Base-by-base conservation (phyloP, 208 protist species). In the Tetramitus jugosus region DNA sequence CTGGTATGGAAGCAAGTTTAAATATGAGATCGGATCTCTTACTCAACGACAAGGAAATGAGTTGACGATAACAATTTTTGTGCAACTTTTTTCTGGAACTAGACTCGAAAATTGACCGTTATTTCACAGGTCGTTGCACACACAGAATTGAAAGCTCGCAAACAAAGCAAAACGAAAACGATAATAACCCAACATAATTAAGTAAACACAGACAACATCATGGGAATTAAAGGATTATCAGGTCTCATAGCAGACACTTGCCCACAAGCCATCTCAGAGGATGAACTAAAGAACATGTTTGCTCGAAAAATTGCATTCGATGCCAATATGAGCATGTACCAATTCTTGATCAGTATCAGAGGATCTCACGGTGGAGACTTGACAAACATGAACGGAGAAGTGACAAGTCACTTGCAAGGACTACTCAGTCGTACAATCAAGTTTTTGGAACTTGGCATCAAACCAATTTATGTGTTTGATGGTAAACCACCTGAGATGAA, bases 391-490 rank as follows among this genome's bases (percentile, higher is more conserved):
- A 80, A 86, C n/a, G 96, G 96, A 37, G 95, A 98, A 67, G 93
- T 97, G 3, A 99, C 97, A 6, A 93, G 90, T 53, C 97, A 99
- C 85, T 83, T 99, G 45, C 91, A 96, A 60, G 98, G 98, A 7
- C 82, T 99, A 60, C 98, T 99, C 80, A 89, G 91, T 46, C 87
- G 98, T 52, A 99, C 98, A 26, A 93, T 99, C 29, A 91, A 94
- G 72, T 94, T 99, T 90, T 84, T 99, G 6, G 91, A 95, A 76
- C 92, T 93, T 69, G 98, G 98, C 29, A 92, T 99, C 60, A 98
- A 98, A 80, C 97, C 97, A 43, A 90, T 98, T 65, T 98, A 96
- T 79, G 97, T 99, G 35, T 99, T 99, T 88, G 98, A 99, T 86
- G 98, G 98, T 46, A 97, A 96, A 81, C 91, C 98, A 29, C 98